Conservation (phyloP, 106 monocot species). For the Triglochin maritima region DNA sequence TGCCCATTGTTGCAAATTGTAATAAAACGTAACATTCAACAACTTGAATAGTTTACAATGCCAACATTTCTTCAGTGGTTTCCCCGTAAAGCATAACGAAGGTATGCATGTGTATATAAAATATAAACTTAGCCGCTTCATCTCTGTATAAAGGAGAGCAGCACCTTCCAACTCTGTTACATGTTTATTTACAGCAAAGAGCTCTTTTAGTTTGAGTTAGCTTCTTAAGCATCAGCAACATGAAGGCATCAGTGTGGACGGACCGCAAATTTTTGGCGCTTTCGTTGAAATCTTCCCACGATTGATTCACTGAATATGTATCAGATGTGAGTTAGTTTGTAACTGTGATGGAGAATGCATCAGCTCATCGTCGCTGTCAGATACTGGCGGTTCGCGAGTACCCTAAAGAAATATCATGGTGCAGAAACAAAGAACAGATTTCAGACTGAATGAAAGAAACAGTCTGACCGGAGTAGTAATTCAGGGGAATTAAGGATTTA, state of each 20-base stretch:
- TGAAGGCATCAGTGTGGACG: too few relatives aligned
- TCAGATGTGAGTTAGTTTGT: neutral
- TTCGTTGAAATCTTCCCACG: neutral
- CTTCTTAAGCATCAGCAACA: too few relatives aligned
- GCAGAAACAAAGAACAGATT: neutral
- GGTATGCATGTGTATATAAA: neutral
- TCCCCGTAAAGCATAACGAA: neutral
- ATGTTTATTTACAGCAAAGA: neutral
- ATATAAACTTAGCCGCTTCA: neutral
- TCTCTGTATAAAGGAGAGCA: neutral
- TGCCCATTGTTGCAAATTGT: too few relatives aligned
- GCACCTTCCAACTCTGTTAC: neutral
- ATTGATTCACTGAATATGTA: neutral
- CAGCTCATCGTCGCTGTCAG: neutral
- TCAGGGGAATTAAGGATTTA: neutral
- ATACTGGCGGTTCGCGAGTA: neutral
- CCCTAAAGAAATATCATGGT: neutral
- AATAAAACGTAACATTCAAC: too few relatives aligned
- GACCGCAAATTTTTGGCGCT: too few relatives aligned
- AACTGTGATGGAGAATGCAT: neutral
- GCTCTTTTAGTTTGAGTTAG: neutral
- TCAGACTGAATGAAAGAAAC: neutral
- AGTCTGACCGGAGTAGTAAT: too few relatives aligned
- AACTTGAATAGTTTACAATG: neutral
- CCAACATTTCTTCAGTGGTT: neutral